Evolutionary conservation across 2,329 filamentous ascomycete species (phyloP).

Genomic region (Sphaerulina musiva): DNA sequence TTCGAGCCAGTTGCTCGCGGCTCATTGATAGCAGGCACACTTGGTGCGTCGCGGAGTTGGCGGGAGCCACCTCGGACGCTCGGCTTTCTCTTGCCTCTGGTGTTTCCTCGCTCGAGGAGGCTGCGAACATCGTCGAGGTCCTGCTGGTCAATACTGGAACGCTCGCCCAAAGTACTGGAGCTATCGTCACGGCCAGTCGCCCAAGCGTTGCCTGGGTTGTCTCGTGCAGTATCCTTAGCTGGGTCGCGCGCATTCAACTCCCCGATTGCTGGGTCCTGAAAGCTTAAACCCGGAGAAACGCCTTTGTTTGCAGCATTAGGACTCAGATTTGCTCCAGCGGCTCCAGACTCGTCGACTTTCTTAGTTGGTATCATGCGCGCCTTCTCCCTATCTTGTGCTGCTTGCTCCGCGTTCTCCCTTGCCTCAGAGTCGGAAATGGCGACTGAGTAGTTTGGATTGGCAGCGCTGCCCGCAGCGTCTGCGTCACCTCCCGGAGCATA

Average conservation of each 20-base stretch:
- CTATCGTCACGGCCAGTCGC: conserved; percentile 36
- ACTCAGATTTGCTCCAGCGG: conserved; percentile 14
- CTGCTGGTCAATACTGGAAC: conserved; percentile 39
- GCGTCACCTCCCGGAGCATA: conserved; percentile 68
- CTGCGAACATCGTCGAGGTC: conserved; percentile 44
- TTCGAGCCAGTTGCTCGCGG: conserved; percentile 15
- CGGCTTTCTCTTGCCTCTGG: conserved; percentile 39
- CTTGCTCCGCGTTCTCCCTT: conserved; percentile 51
- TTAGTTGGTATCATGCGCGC: conserved; percentile 57
- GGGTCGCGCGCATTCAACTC: conserved; percentile 41
- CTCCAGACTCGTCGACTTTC: conserved; percentile 27
- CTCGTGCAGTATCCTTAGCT: conserved; percentile 37
- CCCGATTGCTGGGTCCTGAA: conserved; percentile 33
- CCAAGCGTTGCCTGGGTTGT: conserved; percentile 36
- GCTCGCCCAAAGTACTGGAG: conserved; percentile 32
- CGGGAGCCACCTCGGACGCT: conserved; percentile 19
- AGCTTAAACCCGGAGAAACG: conserved; percentile 24
- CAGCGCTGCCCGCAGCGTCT: conserved; percentile 51
- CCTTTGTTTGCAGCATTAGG: conserved; percentile 14
- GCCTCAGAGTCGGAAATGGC: conserved; percentile 65
- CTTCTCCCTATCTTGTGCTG: conserved; percentile 42
- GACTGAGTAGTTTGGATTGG: conserved; percentile 79
- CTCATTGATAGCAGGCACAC: conserved; percentile 30
- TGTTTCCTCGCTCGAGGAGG: conserved; percentile 41
- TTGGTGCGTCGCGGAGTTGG: conserved; percentile 7